Percentiles rank a stretch among this genome's conserved stretches.
phyloP scores from a whole-genome alignment of 2,329 filamentous ascomycete species.

The Parascedosporium putredinis region DNA sequence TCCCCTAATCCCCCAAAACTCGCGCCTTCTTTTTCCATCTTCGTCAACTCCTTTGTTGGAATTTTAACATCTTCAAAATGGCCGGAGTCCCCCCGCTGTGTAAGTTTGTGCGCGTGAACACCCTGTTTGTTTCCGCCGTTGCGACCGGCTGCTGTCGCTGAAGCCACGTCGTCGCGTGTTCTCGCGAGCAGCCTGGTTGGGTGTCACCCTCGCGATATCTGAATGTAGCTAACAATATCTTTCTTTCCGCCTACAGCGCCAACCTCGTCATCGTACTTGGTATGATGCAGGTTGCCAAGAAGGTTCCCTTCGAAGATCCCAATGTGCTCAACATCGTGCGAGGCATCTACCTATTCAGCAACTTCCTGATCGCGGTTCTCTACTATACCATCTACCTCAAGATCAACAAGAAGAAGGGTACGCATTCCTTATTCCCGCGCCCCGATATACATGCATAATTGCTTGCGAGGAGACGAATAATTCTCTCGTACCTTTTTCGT shows the following conservation, averaged over 20 bases:
- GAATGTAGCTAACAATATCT: neutral
- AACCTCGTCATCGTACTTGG: constrained; percentile 91
- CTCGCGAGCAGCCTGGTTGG: too few relatives aligned
- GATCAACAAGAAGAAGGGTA: constrained; percentile 98
- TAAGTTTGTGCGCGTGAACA: too few relatives aligned
- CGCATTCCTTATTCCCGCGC: constrained; percentile 17
- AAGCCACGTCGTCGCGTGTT: neutral
- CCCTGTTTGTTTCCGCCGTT: neutral
- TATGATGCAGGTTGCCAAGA: constrained; percentile 98
- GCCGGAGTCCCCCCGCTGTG: constrained; percentile 14
- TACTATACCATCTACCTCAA: constrained; percentile 76
- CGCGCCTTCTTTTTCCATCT: neutral
- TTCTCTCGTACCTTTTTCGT: neutral
- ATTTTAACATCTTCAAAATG: constrained; percentile 10
- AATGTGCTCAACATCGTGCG: constrained; percentile 46
- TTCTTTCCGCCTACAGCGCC: constrained; percentile 47
- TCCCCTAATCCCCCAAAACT: neutral
- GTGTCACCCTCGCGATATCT: too few relatives aligned
- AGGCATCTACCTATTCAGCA: constrained; percentile 45
- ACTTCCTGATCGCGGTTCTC: constrained; percentile 73
- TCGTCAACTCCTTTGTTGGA: neutral
- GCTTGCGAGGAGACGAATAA: too few relatives aligned
- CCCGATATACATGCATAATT: too few relatives aligned
- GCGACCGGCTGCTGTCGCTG: neutral
- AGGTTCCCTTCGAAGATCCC: constrained; percentile 84